phyloP scores from a whole-genome alignment of 2,329 filamentous ascomycete species.

The Hymenoscyphus occultus region DNA sequence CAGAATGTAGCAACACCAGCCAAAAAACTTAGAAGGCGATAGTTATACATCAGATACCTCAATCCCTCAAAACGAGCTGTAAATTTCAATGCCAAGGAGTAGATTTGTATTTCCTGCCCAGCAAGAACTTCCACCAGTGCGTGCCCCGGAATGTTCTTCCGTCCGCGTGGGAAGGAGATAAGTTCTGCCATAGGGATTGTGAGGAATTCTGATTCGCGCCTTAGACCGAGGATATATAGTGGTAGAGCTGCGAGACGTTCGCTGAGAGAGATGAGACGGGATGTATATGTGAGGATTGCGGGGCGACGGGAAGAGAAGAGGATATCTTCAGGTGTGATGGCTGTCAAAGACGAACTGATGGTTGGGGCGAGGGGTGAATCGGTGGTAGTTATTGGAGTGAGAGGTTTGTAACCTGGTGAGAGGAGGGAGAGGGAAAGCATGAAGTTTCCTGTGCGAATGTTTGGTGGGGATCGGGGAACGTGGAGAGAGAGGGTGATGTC shows the following conservation, averaged over 20 bases:
- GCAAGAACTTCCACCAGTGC: slow-evolving; percentile 44
- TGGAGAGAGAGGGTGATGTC: slow-evolving; percentile 74
- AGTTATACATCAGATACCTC: slow-evolving; percentile 82
- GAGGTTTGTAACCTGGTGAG: slow-evolving; percentile 42
- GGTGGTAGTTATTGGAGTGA: slow-evolving; percentile 29
- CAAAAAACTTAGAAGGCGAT: slow-evolving; percentile 67
- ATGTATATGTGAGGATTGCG: slow-evolving; percentile 74
- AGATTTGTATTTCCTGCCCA: slow-evolving; percentile 70
- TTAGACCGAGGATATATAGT: slow-evolving; percentile 66
- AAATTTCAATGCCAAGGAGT: slow-evolving; percentile 65
- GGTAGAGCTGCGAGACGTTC: slow-evolving; percentile 62
- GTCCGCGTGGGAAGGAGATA: slow-evolving; percentile 55
- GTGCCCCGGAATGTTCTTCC: slow-evolving; percentile 45
- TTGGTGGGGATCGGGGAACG: slow-evolving; percentile 74
- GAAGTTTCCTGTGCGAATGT: slow-evolving; percentile 82
- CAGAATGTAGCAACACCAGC: slow-evolving; percentile 73
- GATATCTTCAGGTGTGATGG: slow-evolving; percentile 37
- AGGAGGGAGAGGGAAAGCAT: slow-evolving; percentile 82
- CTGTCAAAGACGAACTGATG: slow-evolving; percentile 11
- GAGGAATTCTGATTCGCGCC: slow-evolving; percentile 61
- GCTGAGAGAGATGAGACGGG: slow-evolving; percentile 65
- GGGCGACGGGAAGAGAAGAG: slow-evolving; percentile 68
- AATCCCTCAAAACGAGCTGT: slow-evolving; percentile 74
- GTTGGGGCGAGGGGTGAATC: slow-evolving; percentile 23
- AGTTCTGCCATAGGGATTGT: slow-evolving; percentile 70